Conservation (phyloP, 495 filamentous ascomycete genomes). For the Xylaria cubensis region DNA sequence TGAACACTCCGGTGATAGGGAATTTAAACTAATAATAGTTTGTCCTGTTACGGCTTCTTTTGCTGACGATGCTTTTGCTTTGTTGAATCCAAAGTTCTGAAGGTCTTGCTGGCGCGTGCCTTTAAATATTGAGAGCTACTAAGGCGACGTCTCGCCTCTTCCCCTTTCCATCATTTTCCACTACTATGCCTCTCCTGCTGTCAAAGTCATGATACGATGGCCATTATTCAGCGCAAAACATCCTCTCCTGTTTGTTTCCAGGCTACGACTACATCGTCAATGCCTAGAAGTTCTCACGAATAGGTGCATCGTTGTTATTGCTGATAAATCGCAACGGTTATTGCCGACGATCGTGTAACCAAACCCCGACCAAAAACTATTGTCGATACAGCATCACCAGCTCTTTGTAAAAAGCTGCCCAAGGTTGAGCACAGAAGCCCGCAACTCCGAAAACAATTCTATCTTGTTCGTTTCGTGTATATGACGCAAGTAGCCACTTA, state of each 20-base stretch:
- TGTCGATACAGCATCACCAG: too few species aligned
- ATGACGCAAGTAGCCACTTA: neutral
- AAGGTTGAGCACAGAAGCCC: neutral
- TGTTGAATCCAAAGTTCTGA: neutral
- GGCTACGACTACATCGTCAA: neutral
- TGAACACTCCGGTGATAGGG: neutral
- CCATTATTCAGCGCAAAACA: neutral
- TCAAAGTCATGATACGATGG: too few species aligned
- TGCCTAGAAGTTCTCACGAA: neutral
- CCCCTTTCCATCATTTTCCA: too few species aligned
- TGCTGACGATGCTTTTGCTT: neutral
- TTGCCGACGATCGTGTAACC: neutral
- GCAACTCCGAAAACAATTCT: neutral
- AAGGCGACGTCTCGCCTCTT: too few species aligned
- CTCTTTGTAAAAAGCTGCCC: neutral
- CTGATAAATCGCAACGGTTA: slow-evolving; percentile 5
- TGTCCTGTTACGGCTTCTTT: neutral
- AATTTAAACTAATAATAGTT: neutral
- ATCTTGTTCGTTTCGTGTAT: neutral
- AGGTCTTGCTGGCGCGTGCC: neutral
- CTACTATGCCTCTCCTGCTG: neutral
- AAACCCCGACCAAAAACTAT: neutral
- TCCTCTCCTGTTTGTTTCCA: neutral
- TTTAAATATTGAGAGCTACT: slow-evolving; percentile 2
- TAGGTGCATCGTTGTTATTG: neutral